Evolutionary conservation across 768 basidiomycete genomes (phyloP).

Genomic region (Mycena alexandri): DNA sequence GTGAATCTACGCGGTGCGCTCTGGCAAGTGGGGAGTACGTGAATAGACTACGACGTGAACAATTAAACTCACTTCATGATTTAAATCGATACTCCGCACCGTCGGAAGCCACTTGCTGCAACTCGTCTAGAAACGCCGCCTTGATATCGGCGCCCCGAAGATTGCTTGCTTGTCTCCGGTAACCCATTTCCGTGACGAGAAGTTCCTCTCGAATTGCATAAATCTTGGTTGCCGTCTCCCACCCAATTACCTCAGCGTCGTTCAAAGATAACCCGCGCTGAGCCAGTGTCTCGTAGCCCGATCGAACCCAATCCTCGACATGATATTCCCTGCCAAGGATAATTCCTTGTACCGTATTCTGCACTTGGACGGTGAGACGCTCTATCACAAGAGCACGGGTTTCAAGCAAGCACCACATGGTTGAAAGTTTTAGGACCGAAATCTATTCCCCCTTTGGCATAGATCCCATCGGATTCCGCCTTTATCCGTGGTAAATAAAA

Average conservation of each 20-base stretch:
- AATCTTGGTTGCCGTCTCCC: conserved; percentile 22
- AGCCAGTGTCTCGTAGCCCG: conserved; percentile 43
- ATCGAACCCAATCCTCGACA: conserved; percentile 50
- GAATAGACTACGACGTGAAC: no score
- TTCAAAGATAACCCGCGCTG: conserved; percentile 36
- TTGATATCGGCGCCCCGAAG: not conserved
- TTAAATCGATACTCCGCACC: no score
- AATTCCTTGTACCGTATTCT: conserved; percentile 44
- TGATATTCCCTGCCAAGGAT: conserved; percentile 45
- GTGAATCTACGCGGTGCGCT: no score
- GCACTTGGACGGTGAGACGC: conserved; percentile 36
- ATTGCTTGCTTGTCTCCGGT: no score
- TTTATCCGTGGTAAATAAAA: no score
- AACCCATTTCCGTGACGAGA: no score
- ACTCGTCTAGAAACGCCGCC: conserved; percentile 8
- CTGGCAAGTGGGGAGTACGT: no score
- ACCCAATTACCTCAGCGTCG: conserved; percentile 30
- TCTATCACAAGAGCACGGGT: conserved; percentile 43
- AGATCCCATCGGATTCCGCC: conserved; percentile 6
- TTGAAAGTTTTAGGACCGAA: conserved; percentile 46
- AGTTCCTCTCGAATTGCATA: conserved; percentile 26
- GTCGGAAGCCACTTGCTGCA: conserved; percentile 6
- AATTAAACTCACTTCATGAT: no score
- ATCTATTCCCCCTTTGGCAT: conserved; percentile 44
- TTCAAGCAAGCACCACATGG: conserved; percentile 46